phyloP scores from a whole-genome alignment of 768 basidiomycete genomes.

The Lactarius sp. region DNA sequence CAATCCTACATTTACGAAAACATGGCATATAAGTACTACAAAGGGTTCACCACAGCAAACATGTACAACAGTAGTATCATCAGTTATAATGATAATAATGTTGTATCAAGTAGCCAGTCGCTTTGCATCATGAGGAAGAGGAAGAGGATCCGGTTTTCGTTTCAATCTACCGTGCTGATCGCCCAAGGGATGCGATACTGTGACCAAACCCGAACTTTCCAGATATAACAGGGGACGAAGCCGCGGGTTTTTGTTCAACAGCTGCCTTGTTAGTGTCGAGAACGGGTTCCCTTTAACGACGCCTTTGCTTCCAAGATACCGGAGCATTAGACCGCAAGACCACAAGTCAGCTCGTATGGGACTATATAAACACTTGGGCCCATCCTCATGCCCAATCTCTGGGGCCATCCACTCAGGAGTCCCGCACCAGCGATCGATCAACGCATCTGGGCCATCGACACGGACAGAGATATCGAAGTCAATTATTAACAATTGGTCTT shows the following conservation, averaged over 20 bases:
- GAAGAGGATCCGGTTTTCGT: background rate
- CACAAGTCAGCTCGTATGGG: background rate
- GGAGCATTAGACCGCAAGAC: background rate
- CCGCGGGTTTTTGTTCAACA: slow-evolving; percentile 1
- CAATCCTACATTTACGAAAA: too few relatives aligned
- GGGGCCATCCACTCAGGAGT: too few relatives aligned
- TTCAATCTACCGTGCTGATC: background rate
- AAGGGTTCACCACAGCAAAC: too few relatives aligned
- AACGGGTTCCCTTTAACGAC: background rate
- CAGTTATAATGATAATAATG: background rate
- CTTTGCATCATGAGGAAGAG: slow-evolving; percentile 1
- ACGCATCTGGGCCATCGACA: too few relatives aligned
- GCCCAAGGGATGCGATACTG: background rate
- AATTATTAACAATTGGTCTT: background rate
- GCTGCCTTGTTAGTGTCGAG: background rate
- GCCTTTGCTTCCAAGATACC: background rate
- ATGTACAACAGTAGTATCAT: too few relatives aligned
- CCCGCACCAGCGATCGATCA: too few relatives aligned
- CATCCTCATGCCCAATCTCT: too few relatives aligned
- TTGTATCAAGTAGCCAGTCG: too few relatives aligned
- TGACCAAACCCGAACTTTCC: too few relatives aligned
- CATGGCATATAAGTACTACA: too few relatives aligned
- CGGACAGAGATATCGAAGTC: background rate
- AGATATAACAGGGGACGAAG: too few relatives aligned
- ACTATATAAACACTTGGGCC: background rate